Percentiles rank a stretch among this genome's conserved stretches.
phyloP scores from a whole-genome alignment of 805 yeast genomes.

The Ogataea nitratoaversa region DNA sequence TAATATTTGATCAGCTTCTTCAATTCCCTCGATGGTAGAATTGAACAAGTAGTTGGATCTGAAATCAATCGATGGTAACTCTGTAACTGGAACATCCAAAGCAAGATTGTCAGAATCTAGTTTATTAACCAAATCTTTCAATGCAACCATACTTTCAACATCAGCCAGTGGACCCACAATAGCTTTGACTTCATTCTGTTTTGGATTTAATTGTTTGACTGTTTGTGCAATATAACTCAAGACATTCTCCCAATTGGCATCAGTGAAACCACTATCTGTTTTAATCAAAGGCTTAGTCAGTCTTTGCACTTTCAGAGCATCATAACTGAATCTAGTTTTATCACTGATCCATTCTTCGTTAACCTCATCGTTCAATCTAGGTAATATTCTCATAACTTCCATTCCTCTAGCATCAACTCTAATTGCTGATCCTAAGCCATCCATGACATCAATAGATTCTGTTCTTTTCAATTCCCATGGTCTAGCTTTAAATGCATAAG shows the following conservation, averaged over 20 bases:
- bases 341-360: conserved; percentile 92
- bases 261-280: conserved; percentile 62
- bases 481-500: conserved; percentile 87
- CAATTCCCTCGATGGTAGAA: conserved; percentile 73
- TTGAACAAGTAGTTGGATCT: conserved; percentile 79
- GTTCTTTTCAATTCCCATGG: conserved; percentile 93
- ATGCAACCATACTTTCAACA: conserved; percentile 76
- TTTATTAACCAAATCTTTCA: conserved; percentile 72
- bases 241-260: conserved; percentile 87
- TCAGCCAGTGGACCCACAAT: conserved; percentile 79
- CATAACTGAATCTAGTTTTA: conserved; percentile 80
- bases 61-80: conserved; percentile 63
- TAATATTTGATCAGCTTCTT: conserved; percentile 76
- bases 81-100: conserved; percentile 60
- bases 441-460: conserved; percentile 80
- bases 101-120: conserved; percentile 80
- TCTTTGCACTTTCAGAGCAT: conserved; percentile 82
- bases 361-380: conserved; percentile 79
- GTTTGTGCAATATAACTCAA: conserved; percentile 64
- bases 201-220: conserved; percentile 49
- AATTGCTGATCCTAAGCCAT: conserved; percentile 77
- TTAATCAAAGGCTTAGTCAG: conserved; percentile 76
- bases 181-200: conserved; percentile 72
- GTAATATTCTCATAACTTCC: conserved; percentile 83
- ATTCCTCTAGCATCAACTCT: conserved; percentile 85